Evolutionary conservation across 495 filamentous ascomycete genomes (phyloP).

Genomic region (Neurospora sp.): DNA sequence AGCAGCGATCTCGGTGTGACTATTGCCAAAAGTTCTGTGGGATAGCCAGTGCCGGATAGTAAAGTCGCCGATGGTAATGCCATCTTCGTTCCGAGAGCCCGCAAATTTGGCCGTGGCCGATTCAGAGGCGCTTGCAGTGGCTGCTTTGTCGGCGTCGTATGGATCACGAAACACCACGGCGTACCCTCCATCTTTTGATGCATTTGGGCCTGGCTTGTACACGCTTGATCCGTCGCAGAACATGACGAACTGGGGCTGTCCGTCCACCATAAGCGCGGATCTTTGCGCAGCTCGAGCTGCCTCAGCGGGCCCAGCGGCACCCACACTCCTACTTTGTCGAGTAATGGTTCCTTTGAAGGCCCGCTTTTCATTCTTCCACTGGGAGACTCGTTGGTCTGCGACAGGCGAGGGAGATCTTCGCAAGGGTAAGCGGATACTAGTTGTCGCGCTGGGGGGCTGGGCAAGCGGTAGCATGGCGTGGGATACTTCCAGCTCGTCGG

Average conservation of each 20-base stretch:
- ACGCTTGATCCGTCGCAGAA: not conserved
- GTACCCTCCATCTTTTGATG: not conserved
- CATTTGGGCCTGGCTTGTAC: not conserved
- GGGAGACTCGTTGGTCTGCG: not conserved
- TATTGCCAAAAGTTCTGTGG: not conserved
- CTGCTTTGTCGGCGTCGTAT: not conserved
- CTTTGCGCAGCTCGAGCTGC: not conserved
- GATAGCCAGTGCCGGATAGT: not conserved
- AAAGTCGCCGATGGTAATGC: not conserved
- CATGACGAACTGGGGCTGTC: not conserved
- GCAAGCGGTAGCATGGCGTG: accelerated
- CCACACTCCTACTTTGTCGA: no score
- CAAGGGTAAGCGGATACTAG: not conserved
- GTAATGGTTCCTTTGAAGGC: not conserved
- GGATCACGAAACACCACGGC: not conserved
- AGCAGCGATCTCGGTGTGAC: not conserved
- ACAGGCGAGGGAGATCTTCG: not conserved
- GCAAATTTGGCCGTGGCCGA: accelerated
- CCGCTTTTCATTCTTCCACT: accelerated
- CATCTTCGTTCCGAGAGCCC: not conserved
- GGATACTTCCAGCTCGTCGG: not conserved
- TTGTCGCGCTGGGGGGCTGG: not conserved
- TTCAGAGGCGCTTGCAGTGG: not conserved
- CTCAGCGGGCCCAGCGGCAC: no score
- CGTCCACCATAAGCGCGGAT: not conserved